A percentile compares a stretch with the other conserved stretches of the same genome.
These are phyloP conservation scores for Fraxinus pennsylvanica DNA, from an alignment of 257 asterid genomes.

Conservation along the genomic window DNA sequence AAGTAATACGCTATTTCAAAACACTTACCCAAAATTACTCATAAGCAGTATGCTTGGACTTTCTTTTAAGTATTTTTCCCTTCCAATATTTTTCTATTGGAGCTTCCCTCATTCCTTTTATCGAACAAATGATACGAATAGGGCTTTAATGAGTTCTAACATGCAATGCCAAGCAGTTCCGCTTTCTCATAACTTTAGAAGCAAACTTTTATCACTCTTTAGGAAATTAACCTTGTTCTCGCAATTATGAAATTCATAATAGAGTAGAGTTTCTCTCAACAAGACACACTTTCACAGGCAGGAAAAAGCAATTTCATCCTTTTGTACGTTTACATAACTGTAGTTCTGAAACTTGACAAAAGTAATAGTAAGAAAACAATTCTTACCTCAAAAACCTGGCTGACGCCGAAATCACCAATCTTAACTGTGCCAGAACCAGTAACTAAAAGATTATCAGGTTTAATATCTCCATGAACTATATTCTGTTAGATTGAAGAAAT, in stretches of 20 bases:
- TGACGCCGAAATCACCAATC: conserved; percentile 96
- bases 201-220: neutral
- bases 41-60: neutral
- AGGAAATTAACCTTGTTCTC: neutral
- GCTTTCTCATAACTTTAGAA: neutral
- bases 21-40: neutral
- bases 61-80: no score
- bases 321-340: neutral
- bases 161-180: no score
- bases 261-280: conserved; percentile 11
- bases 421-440: conserved; percentile 80
- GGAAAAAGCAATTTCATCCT: neutral
- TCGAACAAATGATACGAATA: no score
- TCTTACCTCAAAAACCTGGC: conserved; percentile 95
- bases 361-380: conserved; percentile 12
- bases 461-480: conserved; percentile 93
- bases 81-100: no score
- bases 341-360: conserved; percentile 17
- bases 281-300: neutral
- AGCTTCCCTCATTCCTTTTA: no score
- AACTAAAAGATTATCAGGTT: conserved; percentile 90
- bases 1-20: neutral
- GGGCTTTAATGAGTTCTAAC: no score
- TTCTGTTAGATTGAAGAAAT: conserved; percentile 50
- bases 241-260: conserved; percentile 16